Percentiles rank a stretch among this genome's conserved stretches.
Conservation (phyloP, 2,329 filamentous ascomycete genomes). For the Aureobasidium sp. region DNA sequence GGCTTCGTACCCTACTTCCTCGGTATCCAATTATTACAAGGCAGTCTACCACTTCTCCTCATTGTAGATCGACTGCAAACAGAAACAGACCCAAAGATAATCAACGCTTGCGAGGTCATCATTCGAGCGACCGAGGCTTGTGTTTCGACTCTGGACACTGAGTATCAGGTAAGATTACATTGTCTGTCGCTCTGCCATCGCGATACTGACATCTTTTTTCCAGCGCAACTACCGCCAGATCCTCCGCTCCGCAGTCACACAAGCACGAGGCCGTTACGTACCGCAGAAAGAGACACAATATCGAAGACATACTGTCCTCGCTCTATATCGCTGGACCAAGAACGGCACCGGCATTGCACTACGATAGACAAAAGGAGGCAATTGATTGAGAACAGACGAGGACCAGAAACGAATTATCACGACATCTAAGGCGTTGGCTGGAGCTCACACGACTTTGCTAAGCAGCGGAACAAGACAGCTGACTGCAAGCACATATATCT, state of each 20-base stretch:
- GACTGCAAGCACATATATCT: neutral
- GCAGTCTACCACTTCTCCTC: constrained; percentile 12
- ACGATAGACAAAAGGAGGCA: neutral
- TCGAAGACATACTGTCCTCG: constrained; percentile 12
- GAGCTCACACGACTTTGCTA: neutral
- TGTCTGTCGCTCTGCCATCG: neutral
- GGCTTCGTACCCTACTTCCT: constrained; percentile 14
- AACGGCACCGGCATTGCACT: constrained; percentile 13
- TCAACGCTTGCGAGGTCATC: constrained; percentile 15
- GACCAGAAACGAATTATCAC: neutral
- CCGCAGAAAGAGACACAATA: constrained; percentile 16
- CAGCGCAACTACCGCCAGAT: constrained; percentile 15
- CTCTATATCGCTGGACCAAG: constrained; percentile 14
- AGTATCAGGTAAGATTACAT: constrained; percentile 4
- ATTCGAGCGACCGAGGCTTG: constrained; percentile 15
- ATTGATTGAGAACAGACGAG: neutral
- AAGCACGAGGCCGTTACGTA: constrained; percentile 14
- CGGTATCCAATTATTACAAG: constrained; percentile 12
- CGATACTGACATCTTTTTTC: neutral
- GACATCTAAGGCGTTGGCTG: neutral
- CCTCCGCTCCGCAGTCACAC: constrained; percentile 12
- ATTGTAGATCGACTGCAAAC: constrained; percentile 17
- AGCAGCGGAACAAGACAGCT: neutral
- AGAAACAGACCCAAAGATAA: constrained; percentile 14
- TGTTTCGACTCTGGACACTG: constrained; percentile 12